Evolutionary conservation across 208 protist species (phyloP).

Genomic region (Trypanosoma avium): DNA sequence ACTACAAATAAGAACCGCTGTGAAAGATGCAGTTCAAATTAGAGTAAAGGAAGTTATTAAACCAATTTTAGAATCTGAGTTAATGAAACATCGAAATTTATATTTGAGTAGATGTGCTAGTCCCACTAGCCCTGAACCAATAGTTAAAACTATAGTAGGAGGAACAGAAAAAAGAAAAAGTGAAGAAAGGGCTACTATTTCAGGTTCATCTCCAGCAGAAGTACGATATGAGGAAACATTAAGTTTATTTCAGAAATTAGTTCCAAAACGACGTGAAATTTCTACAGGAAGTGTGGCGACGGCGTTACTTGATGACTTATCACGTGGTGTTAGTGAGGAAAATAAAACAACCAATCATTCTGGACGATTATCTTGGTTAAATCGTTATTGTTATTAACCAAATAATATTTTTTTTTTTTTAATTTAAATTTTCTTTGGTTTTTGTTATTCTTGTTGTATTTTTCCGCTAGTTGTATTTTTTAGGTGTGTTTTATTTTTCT

Average conservation of each 20-base stretch:
- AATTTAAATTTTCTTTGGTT: too few species aligned
- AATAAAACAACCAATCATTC: background rate
- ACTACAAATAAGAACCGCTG: conserved; percentile 8
- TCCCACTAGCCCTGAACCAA: background rate
- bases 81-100: background rate
- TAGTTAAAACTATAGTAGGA: background rate
- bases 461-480: too few species aligned
- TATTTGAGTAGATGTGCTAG: background rate
- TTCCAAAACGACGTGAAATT: background rate
- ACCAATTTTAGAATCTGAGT: conserved; percentile 3
- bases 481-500: too few species aligned
- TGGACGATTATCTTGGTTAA: conserved; percentile 7
- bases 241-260: conserved; percentile 7
- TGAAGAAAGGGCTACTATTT: background rate
- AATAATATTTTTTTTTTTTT: too few species aligned
- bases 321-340: background rate
- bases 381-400: conserved; percentile 13
- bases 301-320: background rate
- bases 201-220: background rate
- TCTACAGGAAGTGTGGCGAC: background rate
- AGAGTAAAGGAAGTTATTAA: conserved; percentile 12
- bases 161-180: background rate
- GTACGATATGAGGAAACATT: conserved; percentile 6
- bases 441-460: too few species aligned
- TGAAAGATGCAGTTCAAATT: conserved; percentile 10